Base-by-base conservation (phyloP, 2,329 filamentous ascomycete genomes). In the Ceratocystis albifundus region DNA sequence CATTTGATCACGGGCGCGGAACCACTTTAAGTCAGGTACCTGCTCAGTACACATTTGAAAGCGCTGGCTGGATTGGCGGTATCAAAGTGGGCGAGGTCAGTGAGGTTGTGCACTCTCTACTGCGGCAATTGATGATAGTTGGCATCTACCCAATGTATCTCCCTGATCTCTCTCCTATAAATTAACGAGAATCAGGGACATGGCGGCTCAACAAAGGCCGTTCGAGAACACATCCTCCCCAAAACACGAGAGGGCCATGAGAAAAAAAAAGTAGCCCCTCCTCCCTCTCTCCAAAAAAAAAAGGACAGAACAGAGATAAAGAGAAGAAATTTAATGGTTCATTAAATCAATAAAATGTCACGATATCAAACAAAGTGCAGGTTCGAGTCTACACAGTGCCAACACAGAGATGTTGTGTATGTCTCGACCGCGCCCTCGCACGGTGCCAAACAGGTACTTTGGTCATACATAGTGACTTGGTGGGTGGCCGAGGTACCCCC, bases 151-250 rank as follows among this genome's bases (percentile, higher is more conserved):
- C 36, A 12, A 12, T 41, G 36, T 12, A 41, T 41, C 36, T 41
- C 36, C 12, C 45, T 5, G 5, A n/a, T n/a, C 44, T 20, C 17
- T 30, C 25, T 32, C 17, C 53, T 57, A 57, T 57, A 57, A 57
- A 57, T 57, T 7, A 12, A 30, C 4, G 30, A 30, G 17, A 12
- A 32, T 12, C 53, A 28, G 28, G 25, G 30, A 57, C 53, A 57
- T 30, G 53, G 53, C 53, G 53, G 53, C 53, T 57, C 53, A 57
- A 57, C 53, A 57, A 57, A 57, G 53, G 53, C 53, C 53, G 25
- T 57, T 57, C 53, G 53, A 57, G 53, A 57, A 57, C 53, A 28
- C 53, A 30, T 28, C 53, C 30, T 28, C 53, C 53, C 53, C n/a
- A 28, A 57, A 57, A 57, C 53, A 57, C 53, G 53, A 57, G 53